Percentiles rank a stretch among this genome's conserved stretches.
Evolutionary conservation across 1,284 basidiomycete genomes (phyloP).

Genomic region (Inonotus hispidus): DNA sequence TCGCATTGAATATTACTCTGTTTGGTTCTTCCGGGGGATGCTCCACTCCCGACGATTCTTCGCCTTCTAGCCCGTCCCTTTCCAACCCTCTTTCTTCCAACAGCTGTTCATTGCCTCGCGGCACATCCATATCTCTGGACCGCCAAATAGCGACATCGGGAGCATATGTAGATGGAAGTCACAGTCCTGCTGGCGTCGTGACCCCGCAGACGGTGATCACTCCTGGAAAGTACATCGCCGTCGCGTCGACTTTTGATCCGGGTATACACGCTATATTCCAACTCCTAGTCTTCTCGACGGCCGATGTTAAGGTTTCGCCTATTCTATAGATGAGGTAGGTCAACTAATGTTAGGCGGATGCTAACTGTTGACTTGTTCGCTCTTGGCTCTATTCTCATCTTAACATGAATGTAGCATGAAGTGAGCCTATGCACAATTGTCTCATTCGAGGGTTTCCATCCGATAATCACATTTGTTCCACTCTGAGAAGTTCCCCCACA

Average conservation of each 20-base stretch:
- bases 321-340: conserved; percentile 3
- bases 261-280: conserved; percentile 55
- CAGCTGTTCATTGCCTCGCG: neutral
- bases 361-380: no score
- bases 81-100: conserved; percentile 7
- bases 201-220: conserved; percentile 47
- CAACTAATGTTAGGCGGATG: neutral
- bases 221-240: conserved; percentile 62
- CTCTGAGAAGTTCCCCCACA: no score
- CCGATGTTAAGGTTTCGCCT: conserved; percentile 14
- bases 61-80: neutral
- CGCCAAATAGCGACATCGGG: conserved; percentile 64
- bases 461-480: no score
- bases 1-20: conserved; percentile 56
- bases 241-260: conserved; percentile 69
- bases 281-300: conserved; percentile 49
- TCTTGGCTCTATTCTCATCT: no score
- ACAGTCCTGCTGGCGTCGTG: conserved; percentile 57
- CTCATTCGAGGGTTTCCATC: no score
- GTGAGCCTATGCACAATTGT: no score
- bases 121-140: conserved; percentile 26
- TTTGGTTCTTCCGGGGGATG: conserved; percentile 34
- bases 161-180: conserved; percentile 56
- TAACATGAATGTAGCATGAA: no score
- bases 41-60: neutral